These are phyloP conservation scores for Boletus rex-veris DNA, from an alignment of 768 basidiomycete species.

Conservation along the genomic window DNA sequence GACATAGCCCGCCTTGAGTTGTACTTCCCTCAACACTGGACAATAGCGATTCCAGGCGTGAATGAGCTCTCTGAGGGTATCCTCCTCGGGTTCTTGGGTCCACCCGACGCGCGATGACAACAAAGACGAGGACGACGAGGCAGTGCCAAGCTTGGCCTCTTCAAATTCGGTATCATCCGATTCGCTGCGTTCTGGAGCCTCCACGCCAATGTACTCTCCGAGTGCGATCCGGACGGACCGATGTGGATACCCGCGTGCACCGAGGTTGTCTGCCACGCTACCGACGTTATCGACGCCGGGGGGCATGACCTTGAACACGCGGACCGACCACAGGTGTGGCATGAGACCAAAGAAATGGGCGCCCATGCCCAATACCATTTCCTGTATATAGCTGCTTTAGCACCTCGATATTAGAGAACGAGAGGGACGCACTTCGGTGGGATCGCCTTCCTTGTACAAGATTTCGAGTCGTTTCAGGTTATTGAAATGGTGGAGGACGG, in stretches of 20 bases:
- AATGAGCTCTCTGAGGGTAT: slow-evolving; percentile 35
- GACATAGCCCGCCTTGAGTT: slow-evolving; percentile 37
- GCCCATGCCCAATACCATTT: slow-evolving; percentile 41
- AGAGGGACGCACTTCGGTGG: slow-evolving; percentile 37
- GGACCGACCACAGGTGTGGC: slow-evolving; percentile 36
- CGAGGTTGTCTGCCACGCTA: slow-evolving; percentile 1
- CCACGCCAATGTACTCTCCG: slow-evolving; percentile 7
- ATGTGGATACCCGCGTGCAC: slow-evolving; percentile 10
- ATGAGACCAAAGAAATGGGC: slow-evolving; percentile 40
- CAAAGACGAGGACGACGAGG: not conserved
- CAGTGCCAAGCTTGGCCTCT: slow-evolving; percentile 7
- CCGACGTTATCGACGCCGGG: slow-evolving; percentile 9
- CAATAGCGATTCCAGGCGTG: slow-evolving; percentile 45
- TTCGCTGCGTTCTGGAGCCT: slow-evolving; percentile 15
- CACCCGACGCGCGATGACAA: not conserved
- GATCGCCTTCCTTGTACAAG: slow-evolving; percentile 36
- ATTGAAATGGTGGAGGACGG: slow-evolving; percentile 37
- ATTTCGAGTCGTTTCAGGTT: slow-evolving; percentile 38
- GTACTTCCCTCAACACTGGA: slow-evolving; percentile 37
- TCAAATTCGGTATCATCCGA: slow-evolving; percentile 23
- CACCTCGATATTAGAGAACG: not conserved
- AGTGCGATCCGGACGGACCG: slow-evolving; percentile 9
- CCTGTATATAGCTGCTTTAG: slow-evolving; percentile 20
- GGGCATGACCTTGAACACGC: slow-evolving; percentile 34
- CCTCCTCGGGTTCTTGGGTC: slow-evolving; percentile 22